Conservation (phyloP, 495 filamentous ascomycete species). For the Aspergillus homomorphus region DNA sequence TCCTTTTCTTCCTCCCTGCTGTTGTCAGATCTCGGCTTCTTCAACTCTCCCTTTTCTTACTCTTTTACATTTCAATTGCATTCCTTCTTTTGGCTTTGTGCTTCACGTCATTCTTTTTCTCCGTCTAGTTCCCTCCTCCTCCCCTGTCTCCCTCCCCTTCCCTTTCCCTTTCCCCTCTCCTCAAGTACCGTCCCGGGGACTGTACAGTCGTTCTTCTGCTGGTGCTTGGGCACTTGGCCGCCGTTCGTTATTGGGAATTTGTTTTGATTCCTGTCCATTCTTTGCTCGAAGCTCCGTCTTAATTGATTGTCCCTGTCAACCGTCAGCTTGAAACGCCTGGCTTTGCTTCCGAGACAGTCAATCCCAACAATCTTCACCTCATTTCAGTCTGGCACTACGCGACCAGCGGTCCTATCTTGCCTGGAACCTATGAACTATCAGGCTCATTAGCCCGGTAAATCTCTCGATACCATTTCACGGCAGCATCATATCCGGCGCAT, state of each 20-base stretch:
- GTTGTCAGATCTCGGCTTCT: not conserved
- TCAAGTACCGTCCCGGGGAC: not conserved
- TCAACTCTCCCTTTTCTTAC: conserved; percentile 9
- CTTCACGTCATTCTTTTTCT: conserved; percentile 15
- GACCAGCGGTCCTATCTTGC: not conserved
- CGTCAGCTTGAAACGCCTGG: not conserved
- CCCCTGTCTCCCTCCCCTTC: conserved; percentile 12
- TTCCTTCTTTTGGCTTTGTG: conserved; percentile 9
- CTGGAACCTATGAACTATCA: not conserved
- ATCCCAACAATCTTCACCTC: not conserved
- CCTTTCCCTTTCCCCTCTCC: conserved; percentile 13
- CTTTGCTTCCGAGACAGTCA: not conserved
- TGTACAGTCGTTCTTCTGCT: conserved; percentile 22
- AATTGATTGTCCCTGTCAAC: conserved; percentile 8
- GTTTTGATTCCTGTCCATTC: conserved; percentile 33
- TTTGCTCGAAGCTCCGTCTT: conserved; percentile 16
- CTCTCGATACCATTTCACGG: not conserved
- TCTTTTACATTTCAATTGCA: conserved; percentile 24
- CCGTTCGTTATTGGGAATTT: conserved; percentile 31
- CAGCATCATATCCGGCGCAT: not conserved
- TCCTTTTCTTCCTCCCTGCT: conserved; percentile 3
- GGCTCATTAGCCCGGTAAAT: not conserved
- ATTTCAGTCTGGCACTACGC: not conserved
- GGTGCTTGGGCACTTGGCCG: conserved; percentile 26
- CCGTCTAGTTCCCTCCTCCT: conserved; percentile 6